Evolutionary conservation across 257 asterid genomes (phyloP).

Genomic region (Ophiorrhiza pumila): DNA sequence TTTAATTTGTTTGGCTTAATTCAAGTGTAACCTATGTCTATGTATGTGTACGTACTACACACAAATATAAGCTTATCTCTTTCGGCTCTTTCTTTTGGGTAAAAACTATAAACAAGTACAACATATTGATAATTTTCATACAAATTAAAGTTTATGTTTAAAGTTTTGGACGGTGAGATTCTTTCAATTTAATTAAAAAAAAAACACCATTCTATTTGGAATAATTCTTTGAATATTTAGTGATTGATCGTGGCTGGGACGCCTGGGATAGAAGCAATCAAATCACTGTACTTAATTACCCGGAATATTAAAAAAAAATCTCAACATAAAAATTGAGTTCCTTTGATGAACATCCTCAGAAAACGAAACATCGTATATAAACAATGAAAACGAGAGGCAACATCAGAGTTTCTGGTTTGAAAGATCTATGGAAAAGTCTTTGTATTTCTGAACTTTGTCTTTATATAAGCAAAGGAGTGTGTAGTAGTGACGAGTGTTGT

Average conservation of each 20-base stretch:
- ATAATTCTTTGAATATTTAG: no score
- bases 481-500: no score
- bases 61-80: neutral
- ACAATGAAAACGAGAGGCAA: neutral
- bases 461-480: neutral
- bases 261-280: no score
- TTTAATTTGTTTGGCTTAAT: neutral
- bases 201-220: no score
- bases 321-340: no score
- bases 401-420: neutral
- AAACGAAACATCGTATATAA: no score
- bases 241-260: no score
- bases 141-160: neutral
- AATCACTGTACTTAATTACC: neutral
- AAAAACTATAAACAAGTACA: neutral
- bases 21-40: neutral
- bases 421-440: neutral
- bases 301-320: no score
- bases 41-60: neutral
- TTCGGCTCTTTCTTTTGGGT: neutral
- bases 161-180: neutral
- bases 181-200: neutral
- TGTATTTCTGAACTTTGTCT: constrained; percentile 10
- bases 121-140: neutral
- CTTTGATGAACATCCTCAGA: no score